phyloP scores from a whole-genome alignment of 495 filamentous ascomycete genomes.

The Xylaria castorea region DNA sequence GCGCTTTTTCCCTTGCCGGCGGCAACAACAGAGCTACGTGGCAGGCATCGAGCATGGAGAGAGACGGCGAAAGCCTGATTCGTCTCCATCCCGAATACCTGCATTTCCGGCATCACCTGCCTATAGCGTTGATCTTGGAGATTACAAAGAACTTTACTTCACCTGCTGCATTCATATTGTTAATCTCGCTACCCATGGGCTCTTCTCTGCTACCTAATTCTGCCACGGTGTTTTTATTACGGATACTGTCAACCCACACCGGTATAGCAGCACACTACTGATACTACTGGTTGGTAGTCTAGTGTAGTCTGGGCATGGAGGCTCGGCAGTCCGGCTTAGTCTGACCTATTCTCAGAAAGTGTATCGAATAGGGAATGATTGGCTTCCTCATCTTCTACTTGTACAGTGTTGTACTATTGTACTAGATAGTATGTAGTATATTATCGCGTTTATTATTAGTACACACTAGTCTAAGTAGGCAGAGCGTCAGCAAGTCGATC shows the following conservation, averaged over 20 bases:
- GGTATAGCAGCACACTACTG: not conserved
- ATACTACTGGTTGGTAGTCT: not conserved
- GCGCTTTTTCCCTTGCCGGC: not conserved
- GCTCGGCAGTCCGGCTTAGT: constrained; percentile 11
- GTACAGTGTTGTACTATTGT: not conserved
- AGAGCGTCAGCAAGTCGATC: constrained; percentile 17
- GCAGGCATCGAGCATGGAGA: constrained; percentile 2
- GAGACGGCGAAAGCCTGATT: not conserved
- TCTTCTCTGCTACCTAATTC: not conserved
- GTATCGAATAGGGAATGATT: not conserved
- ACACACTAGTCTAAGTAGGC: constrained; percentile 8
- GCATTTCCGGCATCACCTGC: constrained; percentile 1
- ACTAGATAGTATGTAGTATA: too few relatives aligned
- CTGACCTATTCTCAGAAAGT: constrained; percentile 7
- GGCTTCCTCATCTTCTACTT: not conserved
- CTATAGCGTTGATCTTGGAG: not conserved
- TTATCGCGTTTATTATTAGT: constrained; percentile 1
- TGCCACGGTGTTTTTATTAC: not conserved
- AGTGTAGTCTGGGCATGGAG: not conserved
- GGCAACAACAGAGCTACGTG: constrained; percentile 13
- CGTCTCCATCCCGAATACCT: not conserved
- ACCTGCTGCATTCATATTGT: not conserved
- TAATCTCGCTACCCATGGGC: not conserved
- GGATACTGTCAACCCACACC: not conserved
- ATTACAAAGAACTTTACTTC: not conserved